Evolutionary conservation across 169 alveolate species (phyloP).

Genomic region (Plasmodium berghei): DNA sequence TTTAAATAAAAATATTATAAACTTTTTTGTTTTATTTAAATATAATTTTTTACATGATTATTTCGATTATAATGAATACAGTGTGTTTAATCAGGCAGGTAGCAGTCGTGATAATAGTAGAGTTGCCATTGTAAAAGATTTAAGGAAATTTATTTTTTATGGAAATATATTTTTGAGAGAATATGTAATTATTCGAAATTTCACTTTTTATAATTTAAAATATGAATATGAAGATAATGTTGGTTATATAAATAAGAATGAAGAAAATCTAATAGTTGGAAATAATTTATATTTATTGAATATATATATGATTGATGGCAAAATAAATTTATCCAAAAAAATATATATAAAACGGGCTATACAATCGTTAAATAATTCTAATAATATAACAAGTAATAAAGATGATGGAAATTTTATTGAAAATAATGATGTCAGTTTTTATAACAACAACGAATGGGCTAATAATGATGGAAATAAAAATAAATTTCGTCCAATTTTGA

Average conservation of each 20-base stretch:
- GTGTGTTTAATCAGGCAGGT: not conserved
- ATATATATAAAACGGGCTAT: no score
- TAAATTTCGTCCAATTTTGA: not conserved
- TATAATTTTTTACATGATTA: conserved; percentile 17
- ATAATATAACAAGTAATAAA: no score
- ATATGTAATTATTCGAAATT: conserved; percentile 31
- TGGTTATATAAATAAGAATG: conserved; percentile 20
- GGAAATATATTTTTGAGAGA: conserved; percentile 5
- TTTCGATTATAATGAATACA: conserved; percentile 29
- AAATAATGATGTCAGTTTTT: conserved; percentile 7
- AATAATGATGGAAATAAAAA: not conserved
- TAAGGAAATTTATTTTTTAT: conserved; percentile 5
- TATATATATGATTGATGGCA: conserved; percentile 7
- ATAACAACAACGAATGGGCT: not conserved
- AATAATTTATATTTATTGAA: conserved; percentile 16
- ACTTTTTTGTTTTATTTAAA: conserved; percentile 22
- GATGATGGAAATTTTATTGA: not conserved
- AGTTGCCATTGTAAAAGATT: conserved; percentile 3
- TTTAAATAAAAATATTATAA: conserved; percentile 21
- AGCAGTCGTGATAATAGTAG: not conserved
- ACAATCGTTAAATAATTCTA: no score
- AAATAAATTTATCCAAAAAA: no score
- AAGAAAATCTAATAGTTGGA: conserved; percentile 11
- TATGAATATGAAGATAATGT: conserved; percentile 36
- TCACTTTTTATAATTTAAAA: conserved; percentile 23